Conservation (phyloP, 441 rosid species). For the Raphanus hybrid region DNA sequence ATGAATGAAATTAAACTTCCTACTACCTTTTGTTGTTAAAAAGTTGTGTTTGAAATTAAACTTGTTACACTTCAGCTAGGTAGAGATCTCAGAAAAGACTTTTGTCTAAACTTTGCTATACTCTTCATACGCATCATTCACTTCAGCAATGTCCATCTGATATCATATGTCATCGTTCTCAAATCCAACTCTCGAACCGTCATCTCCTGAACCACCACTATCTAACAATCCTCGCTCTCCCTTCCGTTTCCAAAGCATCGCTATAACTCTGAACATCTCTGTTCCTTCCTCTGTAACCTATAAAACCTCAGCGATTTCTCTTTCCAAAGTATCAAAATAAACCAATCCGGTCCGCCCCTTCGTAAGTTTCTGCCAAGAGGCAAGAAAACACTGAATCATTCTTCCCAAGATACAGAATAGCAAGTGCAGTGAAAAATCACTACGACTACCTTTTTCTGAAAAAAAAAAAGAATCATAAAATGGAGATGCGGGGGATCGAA, state of each 20-base stretch:
- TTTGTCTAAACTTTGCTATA: constrained; percentile 1
- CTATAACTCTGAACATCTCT: constrained; percentile 27
- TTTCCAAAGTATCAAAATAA: constrained; percentile 70
- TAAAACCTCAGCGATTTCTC: constrained; percentile 60
- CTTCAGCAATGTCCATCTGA: constrained; percentile 50
- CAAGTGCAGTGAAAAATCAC: too few species aligned
- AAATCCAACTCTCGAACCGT: constrained; percentile 38
- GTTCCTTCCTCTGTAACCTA: constrained; percentile 69
- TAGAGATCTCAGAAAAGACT: not conserved
- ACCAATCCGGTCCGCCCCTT: constrained; percentile 54
- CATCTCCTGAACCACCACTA: constrained; percentile 45
- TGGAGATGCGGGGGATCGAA: constrained; percentile 97
- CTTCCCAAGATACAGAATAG: constrained; percentile 43
- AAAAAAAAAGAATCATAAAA: not conserved
- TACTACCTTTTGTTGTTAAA: not conserved
- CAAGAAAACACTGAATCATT: constrained; percentile 72
- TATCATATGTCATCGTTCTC: constrained; percentile 43
- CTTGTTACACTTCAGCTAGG: not conserved
- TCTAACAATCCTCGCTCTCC: constrained; percentile 34
- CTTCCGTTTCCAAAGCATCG: constrained; percentile 64
- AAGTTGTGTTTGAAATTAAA: not conserved
- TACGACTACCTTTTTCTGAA: constrained; percentile 32
- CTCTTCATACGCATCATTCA: constrained; percentile 44
- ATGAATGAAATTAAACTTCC: constrained; percentile 18
- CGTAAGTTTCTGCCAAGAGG: constrained; percentile 68